These are phyloP conservation scores for Pyrrhoderma noxium DNA, from an alignment of 1,284 basidiomycete genomes.

Conservation along the genomic window DNA sequence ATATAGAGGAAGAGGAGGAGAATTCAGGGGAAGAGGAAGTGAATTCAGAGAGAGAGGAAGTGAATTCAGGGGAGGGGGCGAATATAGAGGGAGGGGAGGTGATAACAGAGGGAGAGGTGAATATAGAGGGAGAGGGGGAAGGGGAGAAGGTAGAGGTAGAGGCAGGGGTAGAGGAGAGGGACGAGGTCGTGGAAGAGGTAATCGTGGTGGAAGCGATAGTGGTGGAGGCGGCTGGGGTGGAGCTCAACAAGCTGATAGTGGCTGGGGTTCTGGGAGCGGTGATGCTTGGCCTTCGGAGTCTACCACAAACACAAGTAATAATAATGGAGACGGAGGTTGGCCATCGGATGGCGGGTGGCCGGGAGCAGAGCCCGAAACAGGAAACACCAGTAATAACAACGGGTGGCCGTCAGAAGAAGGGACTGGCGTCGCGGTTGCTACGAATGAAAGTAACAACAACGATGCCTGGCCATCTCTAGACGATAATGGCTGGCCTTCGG, in stretches of 20 bases:
- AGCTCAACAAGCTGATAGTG: neutral
- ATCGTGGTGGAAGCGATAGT: neutral
- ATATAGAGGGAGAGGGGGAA: constrained; percentile 28
- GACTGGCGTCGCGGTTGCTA: too few species aligned
- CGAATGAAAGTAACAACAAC: too few species aligned
- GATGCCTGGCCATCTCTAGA: too few species aligned
- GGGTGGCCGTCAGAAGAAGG: too few species aligned
- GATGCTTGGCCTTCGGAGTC: neutral
- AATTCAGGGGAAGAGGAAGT: constrained; percentile 29
- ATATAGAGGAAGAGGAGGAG: constrained; percentile 1
- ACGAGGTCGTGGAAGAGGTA: constrained; percentile 6
- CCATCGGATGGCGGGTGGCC: neutral
- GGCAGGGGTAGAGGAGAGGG: constrained; percentile 1
- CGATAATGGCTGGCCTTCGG: too few species aligned
- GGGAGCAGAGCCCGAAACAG: too few species aligned
- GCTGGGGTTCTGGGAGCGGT: constrained; percentile 6
- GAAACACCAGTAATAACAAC: too few species aligned
- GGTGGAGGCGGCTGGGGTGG: neutral
- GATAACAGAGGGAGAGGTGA: constrained; percentile 30
- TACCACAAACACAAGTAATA: constrained; percentile 3
- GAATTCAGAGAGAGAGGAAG: constrained; percentile 1
- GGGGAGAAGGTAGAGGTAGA: constrained; percentile 22
- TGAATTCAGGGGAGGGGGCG: constrained; percentile 27
- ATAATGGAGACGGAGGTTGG: constrained; percentile 4
- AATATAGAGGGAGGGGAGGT: constrained; percentile 25